Evolutionary conservation across 371 early-diverging fungal species (phyloP).

Genomic region (Rhizopus sp.): DNA sequence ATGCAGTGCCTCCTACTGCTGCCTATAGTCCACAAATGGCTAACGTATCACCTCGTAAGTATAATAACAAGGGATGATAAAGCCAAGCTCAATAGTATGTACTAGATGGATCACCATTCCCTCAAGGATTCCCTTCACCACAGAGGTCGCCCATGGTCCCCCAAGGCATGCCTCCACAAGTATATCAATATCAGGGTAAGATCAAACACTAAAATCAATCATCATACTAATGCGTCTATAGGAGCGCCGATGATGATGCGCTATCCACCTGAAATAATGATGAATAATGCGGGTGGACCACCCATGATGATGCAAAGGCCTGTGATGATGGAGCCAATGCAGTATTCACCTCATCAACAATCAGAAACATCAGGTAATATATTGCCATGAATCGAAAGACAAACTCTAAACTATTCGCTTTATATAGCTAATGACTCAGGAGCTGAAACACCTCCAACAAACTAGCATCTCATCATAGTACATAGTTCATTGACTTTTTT

Average conservation of each 20-base stretch:
- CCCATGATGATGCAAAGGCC: conserved; percentile 42
- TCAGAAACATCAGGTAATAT: conserved; percentile 18
- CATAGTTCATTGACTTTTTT: not conserved
- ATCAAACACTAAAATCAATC: not conserved
- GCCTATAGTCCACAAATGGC: conserved; percentile 52
- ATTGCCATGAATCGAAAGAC: not conserved
- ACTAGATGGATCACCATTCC: conserved; percentile 48
- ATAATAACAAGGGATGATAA: not conserved
- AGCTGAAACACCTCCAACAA: conserved; percentile 4
- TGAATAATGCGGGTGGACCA: conserved; percentile 25
- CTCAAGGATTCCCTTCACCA: conserved; percentile 51
- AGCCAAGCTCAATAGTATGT: not conserved
- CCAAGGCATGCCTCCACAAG: conserved; percentile 52
- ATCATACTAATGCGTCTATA: conserved; percentile 3
- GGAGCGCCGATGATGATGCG: conserved; percentile 57
- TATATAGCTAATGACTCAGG: conserved; percentile 5
- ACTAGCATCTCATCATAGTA: not conserved
- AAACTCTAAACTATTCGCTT: not conserved
- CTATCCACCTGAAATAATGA: conserved; percentile 56
- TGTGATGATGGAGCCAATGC: conserved; percentile 36
- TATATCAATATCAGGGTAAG: conserved; percentile 57
- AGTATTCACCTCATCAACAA: conserved; percentile 27
- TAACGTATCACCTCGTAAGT: conserved; percentile 45
- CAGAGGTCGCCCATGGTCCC: conserved; percentile 57
- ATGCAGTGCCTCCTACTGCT: conserved; percentile 35